These are phyloP conservation scores for Chlorella variabilis DNA, from an alignment of 163 green algal genomes.

Conservation along the genomic window DNA sequence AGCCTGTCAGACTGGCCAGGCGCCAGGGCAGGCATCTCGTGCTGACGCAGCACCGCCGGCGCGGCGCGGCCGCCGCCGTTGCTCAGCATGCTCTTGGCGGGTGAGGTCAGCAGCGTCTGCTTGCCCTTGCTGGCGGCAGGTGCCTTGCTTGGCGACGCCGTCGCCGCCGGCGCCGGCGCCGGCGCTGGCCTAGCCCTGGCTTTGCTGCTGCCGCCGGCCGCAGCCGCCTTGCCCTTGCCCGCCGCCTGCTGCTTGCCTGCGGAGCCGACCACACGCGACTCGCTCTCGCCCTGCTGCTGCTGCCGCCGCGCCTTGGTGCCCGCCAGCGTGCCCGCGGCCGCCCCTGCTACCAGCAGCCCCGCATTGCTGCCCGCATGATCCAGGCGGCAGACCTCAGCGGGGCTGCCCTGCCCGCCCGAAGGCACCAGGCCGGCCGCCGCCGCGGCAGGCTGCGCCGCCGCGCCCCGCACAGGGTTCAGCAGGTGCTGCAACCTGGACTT, in stretches of 20 bases:
- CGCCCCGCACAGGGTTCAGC: not conserved
- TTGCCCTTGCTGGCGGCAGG: not conserved
- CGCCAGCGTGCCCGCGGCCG: not conserved
- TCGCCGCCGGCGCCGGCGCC: not conserved
- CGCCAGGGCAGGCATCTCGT: not conserved
- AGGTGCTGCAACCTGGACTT: not conserved
- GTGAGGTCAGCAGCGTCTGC: not conserved
- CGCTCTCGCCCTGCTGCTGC: constrained; percentile 3
- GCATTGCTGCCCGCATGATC: not conserved
- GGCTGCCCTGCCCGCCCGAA: not conserved
- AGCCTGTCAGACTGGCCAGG: not conserved
- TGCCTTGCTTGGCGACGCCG: not conserved
- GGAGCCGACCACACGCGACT: not conserved
- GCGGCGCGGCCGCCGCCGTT: not conserved
- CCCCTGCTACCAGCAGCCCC: not conserved
- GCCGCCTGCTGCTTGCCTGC: not conserved
- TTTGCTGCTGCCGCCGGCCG: not conserved
- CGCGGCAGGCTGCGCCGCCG: not conserved
- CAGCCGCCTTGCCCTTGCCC: not conserved
- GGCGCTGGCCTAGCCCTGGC: not conserved
- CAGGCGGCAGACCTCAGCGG: not conserved
- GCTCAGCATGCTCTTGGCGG: not conserved
- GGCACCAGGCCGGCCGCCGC: not conserved
- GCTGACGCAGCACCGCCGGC: constrained; percentile 1
- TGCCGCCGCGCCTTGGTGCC: not conserved